Evolutionary conservation across 2,329 filamentous ascomycete genomes (phyloP), one percentile per base, ranked within the genome.

Genomic region (Alternaria arbusti): DNA sequence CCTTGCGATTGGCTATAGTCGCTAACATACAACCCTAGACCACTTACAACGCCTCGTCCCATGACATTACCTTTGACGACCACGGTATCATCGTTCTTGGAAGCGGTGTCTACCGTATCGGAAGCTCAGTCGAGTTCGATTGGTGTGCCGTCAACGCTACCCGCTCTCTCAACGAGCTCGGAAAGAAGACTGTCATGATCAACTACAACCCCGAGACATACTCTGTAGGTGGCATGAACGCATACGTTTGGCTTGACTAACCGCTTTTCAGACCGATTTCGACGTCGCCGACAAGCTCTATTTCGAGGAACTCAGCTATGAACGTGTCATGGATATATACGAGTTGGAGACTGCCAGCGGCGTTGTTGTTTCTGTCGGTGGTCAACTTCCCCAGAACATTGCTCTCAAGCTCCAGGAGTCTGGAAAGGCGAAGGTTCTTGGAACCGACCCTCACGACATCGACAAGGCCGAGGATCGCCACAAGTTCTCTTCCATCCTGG

Each of bases 251-350:
- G 17, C 12, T 44, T 59, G 3, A 49, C 70, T 73, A 54, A 74
- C 56, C 59, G 63, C 20, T 54, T 44, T 36, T 23, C 36, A 56
- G 26, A 97, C 95, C 0, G 96, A 98, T 81, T 95, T 91, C 78
- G 96, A 99, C 73, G 89, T 88, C 10, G 93, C 94, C 9, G 95
- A 98, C 74, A 93, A 90, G 74, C 88, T 99, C 6, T 99, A 98
- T 83, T 99, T 99, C 69, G 96, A 98, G 74, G 96, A 99, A 82
- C 83, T 98, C 58, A 96, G 91, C 81, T 98, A 97, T 79, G 96
- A 98, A 84, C 91, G 95, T 78, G 95, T 98, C 10, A 97, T 98
- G 93, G 96, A 99, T 80, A 98, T 98, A 70, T 97, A 97, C 80
- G 96, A 98, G 81, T 87, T 98, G 15, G 96, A 98, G 82, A 85